Evolutionary conservation across 83 land plant species (phyloP).

Genomic region (Thuja plicata): DNA sequence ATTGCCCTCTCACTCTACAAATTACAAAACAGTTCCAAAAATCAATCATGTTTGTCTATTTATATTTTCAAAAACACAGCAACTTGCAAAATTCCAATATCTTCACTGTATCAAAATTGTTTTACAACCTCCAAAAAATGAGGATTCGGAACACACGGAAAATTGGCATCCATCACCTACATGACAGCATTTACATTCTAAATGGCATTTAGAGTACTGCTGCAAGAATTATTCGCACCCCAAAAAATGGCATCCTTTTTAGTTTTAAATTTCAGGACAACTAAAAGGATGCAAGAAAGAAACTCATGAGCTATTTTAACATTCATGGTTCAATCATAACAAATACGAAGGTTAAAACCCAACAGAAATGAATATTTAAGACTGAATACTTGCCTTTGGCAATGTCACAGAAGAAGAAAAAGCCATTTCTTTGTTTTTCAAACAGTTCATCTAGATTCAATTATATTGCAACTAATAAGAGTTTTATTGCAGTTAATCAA

Average conservation of each 20-base stretch:
- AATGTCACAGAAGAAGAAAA: neutral
- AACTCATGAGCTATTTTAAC: neutral
- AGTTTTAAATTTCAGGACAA: neutral
- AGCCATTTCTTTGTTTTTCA: neutral
- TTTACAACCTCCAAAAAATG: neutral
- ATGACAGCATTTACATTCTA: neutral
- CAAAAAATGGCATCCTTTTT: neutral
- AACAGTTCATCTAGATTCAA: neutral
- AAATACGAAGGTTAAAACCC: neutral
- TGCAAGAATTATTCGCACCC: neutral
- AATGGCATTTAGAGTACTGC: neutral
- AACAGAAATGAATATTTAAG: neutral
- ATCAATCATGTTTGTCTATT: neutral
- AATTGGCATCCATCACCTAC: neutral
- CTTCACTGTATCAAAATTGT: neutral
- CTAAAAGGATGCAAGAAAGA: neutral
- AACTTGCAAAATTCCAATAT: neutral
- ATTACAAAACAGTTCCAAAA: constrained; percentile 30
- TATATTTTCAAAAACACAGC: neutral
- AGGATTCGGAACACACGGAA: neutral
- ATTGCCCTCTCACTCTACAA: constrained; percentile 97
- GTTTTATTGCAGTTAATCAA: neutral
- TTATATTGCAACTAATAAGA: neutral
- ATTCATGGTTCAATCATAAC: neutral
- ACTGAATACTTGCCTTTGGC: neutral